Conservation (phyloP, 805 yeast species). For the Lipomyces japonicus region DNA sequence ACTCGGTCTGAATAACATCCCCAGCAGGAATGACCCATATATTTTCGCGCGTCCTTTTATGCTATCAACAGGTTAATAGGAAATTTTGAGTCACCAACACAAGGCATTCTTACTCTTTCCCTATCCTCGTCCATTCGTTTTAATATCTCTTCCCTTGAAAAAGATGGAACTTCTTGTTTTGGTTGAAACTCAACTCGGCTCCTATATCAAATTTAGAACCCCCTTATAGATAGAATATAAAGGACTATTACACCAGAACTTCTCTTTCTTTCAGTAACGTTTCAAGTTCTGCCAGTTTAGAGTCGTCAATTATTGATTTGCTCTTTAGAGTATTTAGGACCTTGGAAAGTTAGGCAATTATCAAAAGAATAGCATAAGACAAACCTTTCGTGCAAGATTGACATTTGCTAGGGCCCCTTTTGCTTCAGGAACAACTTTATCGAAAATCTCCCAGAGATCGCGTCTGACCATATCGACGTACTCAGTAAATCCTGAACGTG, state of each 20-base stretch:
- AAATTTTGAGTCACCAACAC: not conserved
- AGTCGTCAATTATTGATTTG: conserved; percentile 15
- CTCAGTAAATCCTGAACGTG: conserved; percentile 33
- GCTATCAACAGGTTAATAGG: not conserved
- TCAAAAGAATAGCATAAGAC: not conserved
- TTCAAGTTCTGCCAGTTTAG: conserved; percentile 23
- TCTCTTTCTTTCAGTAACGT: conserved; percentile 18
- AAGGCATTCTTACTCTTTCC: conserved; percentile 48
- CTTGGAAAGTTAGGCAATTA: not conserved
- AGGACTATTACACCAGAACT: conserved; percentile 10
- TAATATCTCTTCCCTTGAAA: conserved; percentile 53
- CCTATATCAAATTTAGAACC: conserved; percentile 1
- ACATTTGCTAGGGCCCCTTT: conserved; percentile 30
- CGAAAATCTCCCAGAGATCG: conserved; percentile 34
- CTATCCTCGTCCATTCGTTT: conserved; percentile 89
- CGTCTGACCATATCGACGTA: conserved; percentile 35
- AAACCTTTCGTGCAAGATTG: conserved; percentile 20
- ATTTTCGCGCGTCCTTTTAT: conserved; percentile 76
- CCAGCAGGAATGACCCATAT: conserved; percentile 58
- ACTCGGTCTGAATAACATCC: conserved; percentile 24
- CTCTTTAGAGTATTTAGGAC: conserved; percentile 21
- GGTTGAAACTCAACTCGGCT: conserved; percentile 8
- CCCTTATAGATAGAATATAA: conserved; percentile 1
- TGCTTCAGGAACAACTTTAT: conserved; percentile 34
- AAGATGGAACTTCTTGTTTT: conserved; percentile 5